A percentile compares a stretch with the other conserved stretches of the same genome.
These are phyloP conservation scores for Pelargonium citronellum DNA, from an alignment of 441 rosid species.

Conservation along the genomic window DNA sequence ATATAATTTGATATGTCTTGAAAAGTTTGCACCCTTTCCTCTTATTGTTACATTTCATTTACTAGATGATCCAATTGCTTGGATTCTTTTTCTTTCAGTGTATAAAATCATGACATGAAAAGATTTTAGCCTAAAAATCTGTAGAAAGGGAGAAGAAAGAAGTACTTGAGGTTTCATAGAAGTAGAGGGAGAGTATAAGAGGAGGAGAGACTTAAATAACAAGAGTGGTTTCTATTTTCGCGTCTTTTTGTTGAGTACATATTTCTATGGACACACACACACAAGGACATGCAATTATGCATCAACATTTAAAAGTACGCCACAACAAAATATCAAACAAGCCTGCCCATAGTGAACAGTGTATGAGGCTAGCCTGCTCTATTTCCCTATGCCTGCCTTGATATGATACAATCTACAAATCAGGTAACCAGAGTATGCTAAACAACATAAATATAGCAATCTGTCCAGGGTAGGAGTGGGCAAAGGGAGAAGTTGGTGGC, in stretches of 20 bases:
- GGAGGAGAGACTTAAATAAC: too few relatives aligned
- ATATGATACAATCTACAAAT: not conserved
- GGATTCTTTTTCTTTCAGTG: not conserved
- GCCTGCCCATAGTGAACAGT: not conserved
- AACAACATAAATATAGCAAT: not conserved
- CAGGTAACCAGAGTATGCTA: not conserved
- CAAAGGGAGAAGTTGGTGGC: not conserved
- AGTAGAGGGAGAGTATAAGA: too few relatives aligned
- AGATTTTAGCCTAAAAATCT: not conserved
- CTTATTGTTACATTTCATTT: not conserved
- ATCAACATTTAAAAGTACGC: not conserved
- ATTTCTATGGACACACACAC: not conserved
- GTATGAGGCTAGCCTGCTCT: not conserved
- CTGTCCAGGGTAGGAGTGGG: not conserved
- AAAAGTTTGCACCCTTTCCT: not conserved
- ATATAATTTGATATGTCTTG: not conserved
- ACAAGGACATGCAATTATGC: not conserved
- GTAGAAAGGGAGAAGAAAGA: not conserved
- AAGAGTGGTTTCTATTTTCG: not conserved
- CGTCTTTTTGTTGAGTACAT: not conserved
- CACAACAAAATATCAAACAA: not conserved
- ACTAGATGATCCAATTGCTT: not conserved
- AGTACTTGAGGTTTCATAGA: too few relatives aligned
- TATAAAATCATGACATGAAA: not conserved
- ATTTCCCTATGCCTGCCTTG: not conserved